Conservation (phyloP, 352 stramenopile genomes). For the Phytophthora multivora region DNA sequence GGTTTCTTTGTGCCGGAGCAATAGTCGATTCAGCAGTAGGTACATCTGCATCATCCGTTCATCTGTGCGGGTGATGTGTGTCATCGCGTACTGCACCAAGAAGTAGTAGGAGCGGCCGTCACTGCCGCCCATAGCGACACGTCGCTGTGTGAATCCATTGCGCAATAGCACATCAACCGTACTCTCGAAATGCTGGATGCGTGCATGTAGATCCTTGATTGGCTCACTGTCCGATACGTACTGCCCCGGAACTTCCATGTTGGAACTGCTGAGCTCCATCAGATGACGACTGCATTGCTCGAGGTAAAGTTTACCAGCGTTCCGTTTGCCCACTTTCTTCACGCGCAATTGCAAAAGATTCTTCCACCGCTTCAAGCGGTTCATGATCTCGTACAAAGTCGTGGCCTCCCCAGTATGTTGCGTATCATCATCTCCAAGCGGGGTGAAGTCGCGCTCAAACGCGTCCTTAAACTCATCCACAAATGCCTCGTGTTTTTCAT, state of each 20-base stretch:
- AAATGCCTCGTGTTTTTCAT: conserved; percentile 88
- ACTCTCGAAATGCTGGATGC: conserved; percentile 90
- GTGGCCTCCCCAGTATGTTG: conserved; percentile 33
- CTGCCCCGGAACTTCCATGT: conserved; percentile 92
- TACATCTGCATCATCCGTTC: conserved; percentile 96
- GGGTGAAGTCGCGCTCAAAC: conserved; percentile 89
- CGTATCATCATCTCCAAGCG: conserved; percentile 31
- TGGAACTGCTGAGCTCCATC: conserved; percentile 86
- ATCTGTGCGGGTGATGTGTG: conserved; percentile 93
- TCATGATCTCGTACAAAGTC: conserved; percentile 87
- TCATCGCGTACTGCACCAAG: conserved; percentile 93
- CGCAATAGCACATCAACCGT: conserved; percentile 84
- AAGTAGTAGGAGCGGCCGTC: conserved; percentile 92
- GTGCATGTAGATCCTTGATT: conserved; percentile 91
- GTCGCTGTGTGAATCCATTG: conserved; percentile 92
- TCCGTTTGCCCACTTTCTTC: conserved; percentile 71
- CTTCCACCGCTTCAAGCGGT: conserved; percentile 92
- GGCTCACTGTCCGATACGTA: conserved; percentile 92
- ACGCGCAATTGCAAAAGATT: conserved; percentile 86
- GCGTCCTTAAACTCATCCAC: conserved; percentile 86
- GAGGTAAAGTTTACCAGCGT: conserved; percentile 75
- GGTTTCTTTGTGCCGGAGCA: conserved; percentile 88
- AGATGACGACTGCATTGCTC: conserved; percentile 91
- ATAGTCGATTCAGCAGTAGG: conserved; percentile 85
- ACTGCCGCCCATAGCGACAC: conserved; percentile 88